These are phyloP conservation scores for Geoglossum cookeanum DNA, from an alignment of 2,329 filamentous ascomycete genomes.

Conservation along the genomic window DNA sequence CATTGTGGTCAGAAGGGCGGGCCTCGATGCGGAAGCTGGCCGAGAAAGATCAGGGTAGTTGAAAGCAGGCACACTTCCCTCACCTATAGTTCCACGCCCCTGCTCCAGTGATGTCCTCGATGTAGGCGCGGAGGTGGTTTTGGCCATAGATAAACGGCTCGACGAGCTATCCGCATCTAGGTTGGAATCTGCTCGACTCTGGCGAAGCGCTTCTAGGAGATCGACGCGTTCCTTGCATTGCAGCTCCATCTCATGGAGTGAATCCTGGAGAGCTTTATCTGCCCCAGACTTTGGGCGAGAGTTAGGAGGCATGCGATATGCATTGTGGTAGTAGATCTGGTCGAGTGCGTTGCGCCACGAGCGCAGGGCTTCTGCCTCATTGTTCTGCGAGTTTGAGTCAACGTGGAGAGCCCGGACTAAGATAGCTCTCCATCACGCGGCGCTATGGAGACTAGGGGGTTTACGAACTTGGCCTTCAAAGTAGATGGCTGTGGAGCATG, in stretches of 20 bases:
- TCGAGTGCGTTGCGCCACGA: slow-evolving; percentile 82
- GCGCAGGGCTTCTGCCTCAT: slow-evolving; percentile 74
- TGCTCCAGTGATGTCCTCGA: slow-evolving; percentile 1
- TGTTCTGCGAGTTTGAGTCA: slow-evolving; percentile 38
- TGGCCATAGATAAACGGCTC: slow-evolving; percentile 5
- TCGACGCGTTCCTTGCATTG: slow-evolving; percentile 91
- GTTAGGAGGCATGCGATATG: slow-evolving; percentile 49
- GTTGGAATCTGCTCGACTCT: slow-evolving; percentile 38
- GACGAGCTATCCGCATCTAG: slow-evolving; percentile 16
- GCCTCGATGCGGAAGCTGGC: slow-evolving; percentile 39
- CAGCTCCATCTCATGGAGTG: slow-evolving; percentile 61
- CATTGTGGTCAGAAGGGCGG: slow-evolving; percentile 27
- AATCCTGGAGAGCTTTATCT: slow-evolving; percentile 65
- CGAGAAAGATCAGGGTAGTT: slow-evolving; percentile 67
- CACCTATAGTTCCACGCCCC: slow-evolving; percentile 46
- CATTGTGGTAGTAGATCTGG: slow-evolving; percentile 72
- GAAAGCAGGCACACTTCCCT: slow-evolving; percentile 64
- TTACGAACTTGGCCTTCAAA: slow-evolving; percentile 67
- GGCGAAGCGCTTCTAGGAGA: slow-evolving; percentile 59
- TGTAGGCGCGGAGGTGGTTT: slow-evolving; percentile 2
- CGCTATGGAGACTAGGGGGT: neutral
- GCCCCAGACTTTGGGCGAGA: slow-evolving; percentile 61
- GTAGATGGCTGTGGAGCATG: slow-evolving; percentile 88
- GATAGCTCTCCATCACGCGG: neutral
- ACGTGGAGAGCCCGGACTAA: slow-evolving; percentile 4